phyloP scores from a whole-genome alignment of 2,329 filamentous ascomycete species.

The Talaromyces funiculosus region DNA sequence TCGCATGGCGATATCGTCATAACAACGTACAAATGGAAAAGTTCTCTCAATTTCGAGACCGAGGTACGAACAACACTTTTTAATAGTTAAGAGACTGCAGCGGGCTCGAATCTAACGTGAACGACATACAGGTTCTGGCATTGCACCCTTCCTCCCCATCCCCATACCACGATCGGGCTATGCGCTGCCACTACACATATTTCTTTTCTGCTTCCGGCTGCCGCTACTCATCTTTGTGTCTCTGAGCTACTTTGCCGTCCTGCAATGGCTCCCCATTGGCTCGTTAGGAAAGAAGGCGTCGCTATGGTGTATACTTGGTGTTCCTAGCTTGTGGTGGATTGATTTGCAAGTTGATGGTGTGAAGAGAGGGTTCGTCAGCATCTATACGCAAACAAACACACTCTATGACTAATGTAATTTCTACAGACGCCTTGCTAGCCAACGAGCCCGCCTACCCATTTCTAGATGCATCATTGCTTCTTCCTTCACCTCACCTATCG shows the following conservation, averaged over 20 bases:
- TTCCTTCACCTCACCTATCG: conserved; percentile 87
- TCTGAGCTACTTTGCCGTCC: conserved; percentile 67
- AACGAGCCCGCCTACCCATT: conserved; percentile 69
- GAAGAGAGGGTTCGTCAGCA: conserved; percentile 71
- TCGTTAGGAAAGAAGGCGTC: conserved; percentile 70
- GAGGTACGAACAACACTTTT: conserved; percentile 52
- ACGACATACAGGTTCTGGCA: conserved; percentile 68
- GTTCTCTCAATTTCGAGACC: conserved; percentile 86
- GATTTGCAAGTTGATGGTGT: conserved; percentile 98
- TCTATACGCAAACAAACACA: background rate
- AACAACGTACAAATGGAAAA: conserved; percentile 66
- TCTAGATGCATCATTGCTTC: conserved; percentile 78
- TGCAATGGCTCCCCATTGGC: conserved; percentile 74
- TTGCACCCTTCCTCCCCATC: conserved; percentile 89
- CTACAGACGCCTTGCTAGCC: conserved; percentile 62
- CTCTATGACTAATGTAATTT: background rate
- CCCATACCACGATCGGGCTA: conserved; percentile 59
- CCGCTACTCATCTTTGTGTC: conserved; percentile 67
- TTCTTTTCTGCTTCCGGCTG: conserved; percentile 75
- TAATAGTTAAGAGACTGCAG: background rate
- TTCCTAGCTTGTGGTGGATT: conserved; percentile 96
- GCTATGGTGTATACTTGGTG: conserved; percentile 79
- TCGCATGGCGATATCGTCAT: background rate
- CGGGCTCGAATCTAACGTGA: background rate
- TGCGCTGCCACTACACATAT: conserved; percentile 58